A percentile compares a stretch with the other conserved stretches of the same genome.
phyloP scores from a whole-genome alignment of 768 basidiomycete species.

The Flagelloscypha sp. region DNA sequence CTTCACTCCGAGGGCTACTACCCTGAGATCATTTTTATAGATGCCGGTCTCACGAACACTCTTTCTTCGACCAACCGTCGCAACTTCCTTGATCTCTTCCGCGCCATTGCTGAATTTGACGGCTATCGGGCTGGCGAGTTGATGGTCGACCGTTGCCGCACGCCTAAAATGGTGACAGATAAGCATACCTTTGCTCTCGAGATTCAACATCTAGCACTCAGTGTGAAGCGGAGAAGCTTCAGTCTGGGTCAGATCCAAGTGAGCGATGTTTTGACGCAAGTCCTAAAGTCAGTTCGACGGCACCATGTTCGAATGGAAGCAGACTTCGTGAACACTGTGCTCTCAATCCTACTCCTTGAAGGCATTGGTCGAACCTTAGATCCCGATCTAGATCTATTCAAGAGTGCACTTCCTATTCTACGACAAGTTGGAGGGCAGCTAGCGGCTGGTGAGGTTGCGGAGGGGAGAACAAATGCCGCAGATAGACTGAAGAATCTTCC shows the following conservation, averaged over 20 bases:
- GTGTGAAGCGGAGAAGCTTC: constrained; percentile 94
- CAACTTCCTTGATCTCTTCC: constrained; percentile 96
- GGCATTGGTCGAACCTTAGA: constrained; percentile 94
- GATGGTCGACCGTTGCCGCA: constrained; percentile 91
- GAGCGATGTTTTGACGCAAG: constrained; percentile 84
- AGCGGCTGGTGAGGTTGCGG: constrained; percentile 61
- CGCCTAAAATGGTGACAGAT: constrained; percentile 85
- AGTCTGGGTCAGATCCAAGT: constrained; percentile 96
- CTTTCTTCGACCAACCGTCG: constrained; percentile 73
- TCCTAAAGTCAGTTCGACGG: constrained; percentile 73
- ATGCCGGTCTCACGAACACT: constrained; percentile 89
- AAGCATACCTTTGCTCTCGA: constrained; percentile 93
- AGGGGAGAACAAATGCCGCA: constrained; percentile 41
- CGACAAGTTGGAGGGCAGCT: constrained; percentile 88
- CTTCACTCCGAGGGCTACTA: constrained; percentile 70
- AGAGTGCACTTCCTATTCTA: constrained; percentile 89
- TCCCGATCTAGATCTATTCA: constrained; percentile 88
- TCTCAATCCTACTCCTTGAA: constrained; percentile 87
- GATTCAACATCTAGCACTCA: constrained; percentile 93
- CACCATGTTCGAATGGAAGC: constrained; percentile 99
- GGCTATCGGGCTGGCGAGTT: constrained; percentile 92
- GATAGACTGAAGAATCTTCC: constrained; percentile 56
- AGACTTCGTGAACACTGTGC: constrained; percentile 97
- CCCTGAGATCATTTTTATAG: constrained; percentile 93
- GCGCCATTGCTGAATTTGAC: constrained; percentile 92